Evolutionary conservation across 179 eudicot genomes (phyloP).

Genomic region (Beta macrorhiza): DNA sequence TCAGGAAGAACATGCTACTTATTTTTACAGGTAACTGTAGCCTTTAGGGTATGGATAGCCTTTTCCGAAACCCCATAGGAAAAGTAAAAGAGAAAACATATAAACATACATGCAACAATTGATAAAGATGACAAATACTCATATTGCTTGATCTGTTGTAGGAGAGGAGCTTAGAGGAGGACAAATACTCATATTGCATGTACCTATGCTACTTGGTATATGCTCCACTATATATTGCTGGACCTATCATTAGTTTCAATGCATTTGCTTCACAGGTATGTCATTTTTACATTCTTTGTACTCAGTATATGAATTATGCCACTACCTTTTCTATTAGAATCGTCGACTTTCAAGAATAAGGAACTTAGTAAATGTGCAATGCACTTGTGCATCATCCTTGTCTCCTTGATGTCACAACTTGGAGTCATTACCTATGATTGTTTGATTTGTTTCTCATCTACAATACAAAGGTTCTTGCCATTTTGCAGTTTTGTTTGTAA

Average conservation of each 20-base stretch:
- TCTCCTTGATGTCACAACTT: neutral
- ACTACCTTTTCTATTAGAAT: neutral
- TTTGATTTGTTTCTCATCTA: neutral
- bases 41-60: neutral
- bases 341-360: neutral
- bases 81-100: neutral
- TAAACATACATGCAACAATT: neutral
- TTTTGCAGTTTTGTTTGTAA: neutral
- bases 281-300: slow-evolving; percentile 13
- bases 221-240: slow-evolving; percentile 98
- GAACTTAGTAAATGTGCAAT: neutral
- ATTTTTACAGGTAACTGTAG: slow-evolving; percentile 58
- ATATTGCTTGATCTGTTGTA: slow-evolving; percentile 27
- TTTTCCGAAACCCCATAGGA: neutral
- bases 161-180: slow-evolving; percentile 70
- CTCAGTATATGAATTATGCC: neutral
- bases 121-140: neutral
- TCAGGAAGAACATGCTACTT: slow-evolving; percentile 83
- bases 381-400: neutral
- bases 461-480: neutral
- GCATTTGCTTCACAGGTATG: slow-evolving; percentile 94
- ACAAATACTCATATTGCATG: slow-evolving; percentile 57
- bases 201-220: slow-evolving; percentile 80
- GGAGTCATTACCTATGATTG: neutral
- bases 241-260: slow-evolving; percentile 87